Evolutionary conservation across 1,139 yeast species (phyloP), one percentile per base, ranked within the genome.

Genomic region (Arxiozyma slooffiae): DNA sequence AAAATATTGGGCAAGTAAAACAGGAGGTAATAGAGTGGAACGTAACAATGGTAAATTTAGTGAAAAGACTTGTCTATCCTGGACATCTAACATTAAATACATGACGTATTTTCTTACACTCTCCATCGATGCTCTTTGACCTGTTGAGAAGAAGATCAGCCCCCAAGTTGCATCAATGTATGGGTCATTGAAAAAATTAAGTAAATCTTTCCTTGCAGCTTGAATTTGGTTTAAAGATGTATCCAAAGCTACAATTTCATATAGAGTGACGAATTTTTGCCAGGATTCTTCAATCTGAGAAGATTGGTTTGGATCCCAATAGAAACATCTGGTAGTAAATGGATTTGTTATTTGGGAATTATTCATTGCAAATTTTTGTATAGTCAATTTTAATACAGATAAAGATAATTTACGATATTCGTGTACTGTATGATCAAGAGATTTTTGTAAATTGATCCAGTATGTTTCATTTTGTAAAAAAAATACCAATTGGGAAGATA

Each of bases 201-300:
- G 66, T 41, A 89, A 76, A 60, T 87, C 96, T 7, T 69, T 68
- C 1, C 78, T 68, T 0, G 95, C 94, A 14, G 89, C 96, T 57
- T 82, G 82, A 0, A 92, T 81, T 66, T 89, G 97, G 60, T 89
- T 90, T 59, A 86, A 70, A 0, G 96, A 85, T 0, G 96, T 82
- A 63, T 89, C 97, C 46, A 89, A 76, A 1, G 89, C 94, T 41
- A 87, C 70, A 47, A 89, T 84, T 61, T 89, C 96, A 57, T 80
- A 84, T 16, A 89, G 69, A 0, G 96, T 85, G 37, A 80, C 73
- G 60, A 73, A 89, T 53, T 87, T 74, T 46, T 78, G 75, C 96
- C 96, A 89, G 45, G 80, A 79, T 17, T 71, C 71, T 38, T 78
- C 60, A 48, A 75, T 72, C 3, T 60, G 58, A 0, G 62, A 61